Evolutionary conservation across 2,329 filamentous ascomycete genomes (phyloP).

Genomic region (Neopestalotiopsis clavispora): DNA sequence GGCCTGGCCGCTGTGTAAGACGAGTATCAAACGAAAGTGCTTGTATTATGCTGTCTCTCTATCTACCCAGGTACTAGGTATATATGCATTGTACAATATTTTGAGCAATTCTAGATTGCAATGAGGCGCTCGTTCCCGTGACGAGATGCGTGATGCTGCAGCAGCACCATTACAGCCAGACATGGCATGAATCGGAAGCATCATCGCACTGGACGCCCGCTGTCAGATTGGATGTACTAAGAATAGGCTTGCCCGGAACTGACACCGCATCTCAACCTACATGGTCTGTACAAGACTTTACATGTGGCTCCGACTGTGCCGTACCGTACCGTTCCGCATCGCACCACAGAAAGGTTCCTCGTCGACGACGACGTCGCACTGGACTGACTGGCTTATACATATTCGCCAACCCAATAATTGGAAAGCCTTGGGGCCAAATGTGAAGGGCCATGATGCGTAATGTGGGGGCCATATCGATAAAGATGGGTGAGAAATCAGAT

Average conservation of each 20-base stretch:
- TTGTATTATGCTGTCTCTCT: too few relatives aligned
- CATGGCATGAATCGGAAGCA: neutral
- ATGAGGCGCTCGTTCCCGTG: neutral
- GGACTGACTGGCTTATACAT: neutral
- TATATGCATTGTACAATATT: neutral
- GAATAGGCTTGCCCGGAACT: neutral
- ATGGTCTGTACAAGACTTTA: neutral
- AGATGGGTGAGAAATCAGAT: neutral
- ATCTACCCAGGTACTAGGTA: too few relatives aligned
- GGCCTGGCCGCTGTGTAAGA: neutral
- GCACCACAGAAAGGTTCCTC: neutral
- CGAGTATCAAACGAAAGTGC: neutral
- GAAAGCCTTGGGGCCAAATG: neutral
- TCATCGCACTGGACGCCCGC: neutral
- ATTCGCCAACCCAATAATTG: neutral
- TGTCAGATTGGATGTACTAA: neutral
- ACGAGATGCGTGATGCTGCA: neutral
- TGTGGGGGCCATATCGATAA: neutral
- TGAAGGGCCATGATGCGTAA: neutral
- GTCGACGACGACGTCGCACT: neutral
- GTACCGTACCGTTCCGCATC: neutral
- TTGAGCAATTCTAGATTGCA: neutral
- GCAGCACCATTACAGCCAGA: neutral
- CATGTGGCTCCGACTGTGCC: neutral
- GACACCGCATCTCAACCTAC: neutral